A percentile compares a stretch with the other conserved stretches of the same genome.
Evolutionary conservation across 495 filamentous ascomycete species (phyloP).

Genomic region (Patellaria atrata): DNA sequence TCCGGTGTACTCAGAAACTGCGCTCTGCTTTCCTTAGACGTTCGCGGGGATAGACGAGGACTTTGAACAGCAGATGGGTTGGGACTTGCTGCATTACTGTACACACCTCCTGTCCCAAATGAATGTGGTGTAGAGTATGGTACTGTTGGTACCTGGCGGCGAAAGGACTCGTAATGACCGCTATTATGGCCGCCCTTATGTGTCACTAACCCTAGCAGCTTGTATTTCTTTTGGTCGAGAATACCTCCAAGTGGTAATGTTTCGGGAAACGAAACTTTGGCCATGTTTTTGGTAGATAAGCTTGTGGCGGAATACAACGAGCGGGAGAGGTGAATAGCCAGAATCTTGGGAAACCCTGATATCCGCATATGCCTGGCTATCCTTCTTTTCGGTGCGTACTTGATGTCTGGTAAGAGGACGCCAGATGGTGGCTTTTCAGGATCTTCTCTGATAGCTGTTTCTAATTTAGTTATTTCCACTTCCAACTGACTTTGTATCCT

Average conservation of each 20-base stretch:
- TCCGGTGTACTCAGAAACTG: constrained; percentile 4
- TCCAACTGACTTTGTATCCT: constrained; percentile 40
- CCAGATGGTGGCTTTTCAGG: constrained; percentile 62
- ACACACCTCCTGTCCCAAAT: constrained; percentile 55
- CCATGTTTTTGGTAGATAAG: constrained; percentile 78
- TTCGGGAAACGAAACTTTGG: constrained; percentile 87
- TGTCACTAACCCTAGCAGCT: constrained; percentile 72
- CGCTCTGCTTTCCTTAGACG: constrained; percentile 10
- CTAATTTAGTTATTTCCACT: constrained; percentile 39
- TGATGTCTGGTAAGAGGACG: constrained; percentile 58
- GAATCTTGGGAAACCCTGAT: constrained; percentile 68
- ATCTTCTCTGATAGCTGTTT: constrained; percentile 51
- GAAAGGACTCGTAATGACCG: constrained; percentile 94
- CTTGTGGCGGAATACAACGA: constrained; percentile 32
- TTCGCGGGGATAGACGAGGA: constrained; percentile 19
- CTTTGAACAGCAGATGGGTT: constrained; percentile 30
- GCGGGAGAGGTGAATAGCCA: constrained; percentile 83
- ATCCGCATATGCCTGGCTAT: constrained; percentile 82
- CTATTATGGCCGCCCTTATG: constrained; percentile 94
- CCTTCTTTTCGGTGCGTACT: constrained; percentile 59
- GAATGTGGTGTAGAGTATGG: constrained; percentile 72
- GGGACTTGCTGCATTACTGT: constrained; percentile 41
- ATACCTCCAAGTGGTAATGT: constrained; percentile 65
- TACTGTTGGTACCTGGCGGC: constrained; percentile 53
- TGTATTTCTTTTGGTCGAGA: constrained; percentile 63